Evolutionary conservation across 257 asterid genomes (phyloP), one percentile per base, ranked within the genome.

Genomic region (Solanum bulbocastanum): DNA sequence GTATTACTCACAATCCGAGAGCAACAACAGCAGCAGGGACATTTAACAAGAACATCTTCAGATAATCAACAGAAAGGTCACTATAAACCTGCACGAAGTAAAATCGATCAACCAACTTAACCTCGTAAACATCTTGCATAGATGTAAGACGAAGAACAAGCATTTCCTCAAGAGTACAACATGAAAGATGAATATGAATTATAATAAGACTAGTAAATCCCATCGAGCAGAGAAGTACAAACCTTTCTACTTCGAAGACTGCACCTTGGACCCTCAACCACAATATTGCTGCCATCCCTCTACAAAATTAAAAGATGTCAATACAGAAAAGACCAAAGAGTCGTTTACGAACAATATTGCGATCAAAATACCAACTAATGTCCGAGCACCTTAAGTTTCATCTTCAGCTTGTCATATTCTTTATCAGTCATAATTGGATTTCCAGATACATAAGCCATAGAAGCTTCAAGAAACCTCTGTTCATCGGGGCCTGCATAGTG

Each of bases 251-350:
- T 97, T 30, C 99, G 99, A 81, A 97, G 98, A 92, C 99, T 97
- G 93, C 99, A 97, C 37, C 99, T 96, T 85, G 99, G 99, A 73
- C 99, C 99, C 93, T 97, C 99, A 33, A 91, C 96, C 86, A 97
- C 99, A 81, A 96, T 97, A 11, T 93, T 94, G 87, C 99, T 97
- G 37, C 98, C 99, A 88, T 96, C 98, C 56, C 81, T 91, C 99
- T 97, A 88, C 22, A 32, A 83, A 82, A 82, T 88, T 35, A 89
- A 87, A 78, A 87, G 27, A 84, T 83, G 86, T 86, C 86, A 76
- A 74, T 49, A 85, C 12, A n/a, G 36, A 83, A 87, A 49, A 85
- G 30, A 88, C 83, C 40, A 71, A 20, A 8, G 40, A 68, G 8
- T 5, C 32, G 7, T n/a, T 62, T 8, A 20, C 4, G 66, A 56